These are phyloP conservation scores for Aspergillus heteromorphus DNA, from an alignment of 495 filamentous ascomycete genomes.

Conservation along the genomic window DNA sequence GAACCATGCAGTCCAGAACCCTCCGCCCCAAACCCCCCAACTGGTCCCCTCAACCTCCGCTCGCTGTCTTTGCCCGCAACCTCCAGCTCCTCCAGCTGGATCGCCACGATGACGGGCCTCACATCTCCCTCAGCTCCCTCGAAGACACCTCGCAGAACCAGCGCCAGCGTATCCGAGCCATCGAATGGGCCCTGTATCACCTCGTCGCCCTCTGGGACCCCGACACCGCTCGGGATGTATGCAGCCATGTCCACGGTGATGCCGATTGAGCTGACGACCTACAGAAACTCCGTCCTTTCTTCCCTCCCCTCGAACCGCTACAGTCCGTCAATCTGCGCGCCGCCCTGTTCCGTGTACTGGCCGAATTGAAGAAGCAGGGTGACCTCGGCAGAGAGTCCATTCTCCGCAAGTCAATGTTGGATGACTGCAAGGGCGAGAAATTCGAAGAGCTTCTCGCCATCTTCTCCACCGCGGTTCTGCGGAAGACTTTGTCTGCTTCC, in stretches of 20 bases:
- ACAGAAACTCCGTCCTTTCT: constrained; percentile 84
- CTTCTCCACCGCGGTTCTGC: constrained; percentile 76
- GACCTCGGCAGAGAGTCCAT: constrained; percentile 70
- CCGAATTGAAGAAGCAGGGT: constrained; percentile 80
- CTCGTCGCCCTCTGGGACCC: constrained; percentile 79
- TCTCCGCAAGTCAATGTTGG: constrained; percentile 82
- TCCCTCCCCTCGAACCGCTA: constrained; percentile 77
- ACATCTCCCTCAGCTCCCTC: constrained; percentile 58
- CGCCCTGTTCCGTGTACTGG: constrained; percentile 71
- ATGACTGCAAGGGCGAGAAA: constrained; percentile 82
- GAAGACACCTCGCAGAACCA: constrained; percentile 65
- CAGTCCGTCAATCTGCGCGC: constrained; percentile 85
- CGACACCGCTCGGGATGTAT: constrained; percentile 62
- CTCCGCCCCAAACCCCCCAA: constrained; percentile 29
- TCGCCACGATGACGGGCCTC: constrained; percentile 68
- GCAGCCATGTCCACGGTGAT: not conserved
- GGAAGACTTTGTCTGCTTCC: constrained; percentile 54
- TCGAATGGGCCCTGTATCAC: constrained; percentile 81
- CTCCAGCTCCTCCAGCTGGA: constrained; percentile 76
- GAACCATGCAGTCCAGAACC: constrained; percentile 31
- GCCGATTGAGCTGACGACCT: constrained; percentile 3
- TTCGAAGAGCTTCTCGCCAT: constrained; percentile 71
- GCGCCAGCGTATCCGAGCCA: constrained; percentile 68
- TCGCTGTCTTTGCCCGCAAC: constrained; percentile 72
- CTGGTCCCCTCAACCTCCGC: constrained; percentile 44